A percentile compares a stretch with the other conserved stretches of the same genome.
Conservation (phyloP, 805 yeast species). For the Candida incommunis region DNA sequence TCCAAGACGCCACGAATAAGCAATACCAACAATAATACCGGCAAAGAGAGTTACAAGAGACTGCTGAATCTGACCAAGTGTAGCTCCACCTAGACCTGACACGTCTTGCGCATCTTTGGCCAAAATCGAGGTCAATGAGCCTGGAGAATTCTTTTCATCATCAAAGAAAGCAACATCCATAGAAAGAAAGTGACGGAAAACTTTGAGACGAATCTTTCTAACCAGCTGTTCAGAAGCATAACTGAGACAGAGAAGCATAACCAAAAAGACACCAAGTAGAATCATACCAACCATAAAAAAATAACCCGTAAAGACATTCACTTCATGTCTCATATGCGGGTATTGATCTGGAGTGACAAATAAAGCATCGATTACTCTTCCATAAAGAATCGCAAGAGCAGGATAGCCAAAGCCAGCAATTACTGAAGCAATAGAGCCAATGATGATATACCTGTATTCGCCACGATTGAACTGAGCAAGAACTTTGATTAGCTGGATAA, state of each 20-base stretch:
- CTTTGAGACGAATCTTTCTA: constrained; percentile 18
- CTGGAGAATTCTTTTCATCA: constrained; percentile 23
- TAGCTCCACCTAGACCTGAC: constrained; percentile 27
- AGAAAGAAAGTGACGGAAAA: constrained; percentile 22
- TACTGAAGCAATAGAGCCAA: constrained; percentile 17
- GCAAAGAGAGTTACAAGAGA: constrained; percentile 24
- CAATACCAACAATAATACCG: constrained; percentile 26
- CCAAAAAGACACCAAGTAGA: constrained; percentile 13
- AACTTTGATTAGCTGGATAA: constrained; percentile 7
- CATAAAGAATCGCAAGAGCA: constrained; percentile 23
- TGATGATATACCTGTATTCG: constrained; percentile 13
- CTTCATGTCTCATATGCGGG: constrained; percentile 20
- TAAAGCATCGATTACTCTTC: constrained; percentile 21
- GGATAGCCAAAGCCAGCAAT: constrained; percentile 25
- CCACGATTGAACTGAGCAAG: constrained; percentile 14
- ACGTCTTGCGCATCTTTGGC: constrained; percentile 27
- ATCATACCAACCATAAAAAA: constrained; percentile 23
- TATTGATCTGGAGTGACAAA: constrained; percentile 20
- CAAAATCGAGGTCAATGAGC: constrained; percentile 23
- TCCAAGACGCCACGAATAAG: constrained; percentile 26
- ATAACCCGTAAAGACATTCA: constrained; percentile 22
- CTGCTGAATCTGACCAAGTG: constrained; percentile 25
- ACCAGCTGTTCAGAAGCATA: constrained; percentile 20
- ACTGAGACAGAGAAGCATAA: constrained; percentile 14
- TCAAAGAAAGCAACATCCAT: constrained; percentile 26